Evolutionary conservation across 2,329 filamentous ascomycete genomes (phyloP).

Genomic region (Fusarium sarcochroum): DNA sequence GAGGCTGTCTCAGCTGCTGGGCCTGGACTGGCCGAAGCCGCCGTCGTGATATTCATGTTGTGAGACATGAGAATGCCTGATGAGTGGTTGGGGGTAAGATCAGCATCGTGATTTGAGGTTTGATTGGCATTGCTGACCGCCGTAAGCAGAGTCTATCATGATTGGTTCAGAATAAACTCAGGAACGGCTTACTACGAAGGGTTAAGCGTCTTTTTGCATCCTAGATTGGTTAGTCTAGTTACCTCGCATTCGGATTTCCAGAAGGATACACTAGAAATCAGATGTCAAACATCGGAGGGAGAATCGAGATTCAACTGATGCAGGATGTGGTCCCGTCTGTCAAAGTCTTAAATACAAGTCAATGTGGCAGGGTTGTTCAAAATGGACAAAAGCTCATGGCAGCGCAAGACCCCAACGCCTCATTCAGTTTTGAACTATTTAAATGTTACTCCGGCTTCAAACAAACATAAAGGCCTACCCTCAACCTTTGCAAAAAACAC

Average conservation of each 20-base stretch:
- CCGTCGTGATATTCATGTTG: slow-evolving; percentile 17
- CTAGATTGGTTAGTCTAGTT: too few species aligned
- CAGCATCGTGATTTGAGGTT: not conserved
- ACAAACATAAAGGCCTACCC: too few species aligned
- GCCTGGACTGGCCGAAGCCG: not conserved
- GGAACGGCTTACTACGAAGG: not conserved
- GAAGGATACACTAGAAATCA: not conserved
- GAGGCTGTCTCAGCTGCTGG: not conserved
- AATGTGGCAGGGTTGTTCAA: too few species aligned
- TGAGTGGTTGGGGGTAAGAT: not conserved
- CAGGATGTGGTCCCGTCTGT: too few species aligned
- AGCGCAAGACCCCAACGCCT: too few species aligned
- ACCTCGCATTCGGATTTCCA: not conserved
- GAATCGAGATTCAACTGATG: too few species aligned
- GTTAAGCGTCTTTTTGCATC: not conserved
- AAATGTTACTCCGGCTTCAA: too few species aligned
- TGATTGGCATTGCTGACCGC: not conserved
- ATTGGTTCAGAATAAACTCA: not conserved
- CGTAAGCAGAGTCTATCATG: not conserved
- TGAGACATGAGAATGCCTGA: not conserved
- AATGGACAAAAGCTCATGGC: too few species aligned
- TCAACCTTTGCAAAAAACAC: too few species aligned
- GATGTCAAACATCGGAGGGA: too few species aligned
- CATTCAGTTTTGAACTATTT: too few species aligned
- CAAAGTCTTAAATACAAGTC: too few species aligned